Conservation (phyloP, 1,139 yeast species). For the Geotrichum candidum region DNA sequence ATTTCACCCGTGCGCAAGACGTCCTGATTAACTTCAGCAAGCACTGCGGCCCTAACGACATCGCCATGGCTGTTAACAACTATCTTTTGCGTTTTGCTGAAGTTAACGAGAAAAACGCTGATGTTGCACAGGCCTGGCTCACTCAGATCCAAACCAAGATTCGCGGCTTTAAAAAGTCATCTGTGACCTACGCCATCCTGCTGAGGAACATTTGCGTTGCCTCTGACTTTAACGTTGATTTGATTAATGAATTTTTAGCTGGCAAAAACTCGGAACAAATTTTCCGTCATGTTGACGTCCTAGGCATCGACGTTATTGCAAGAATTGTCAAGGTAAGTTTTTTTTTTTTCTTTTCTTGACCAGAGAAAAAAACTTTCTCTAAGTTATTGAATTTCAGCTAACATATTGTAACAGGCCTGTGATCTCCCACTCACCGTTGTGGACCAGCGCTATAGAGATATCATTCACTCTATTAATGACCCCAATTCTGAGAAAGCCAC, state of each 20-base stretch:
- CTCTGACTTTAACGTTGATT: conserved; percentile 20
- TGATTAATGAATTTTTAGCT: conserved; percentile 4
- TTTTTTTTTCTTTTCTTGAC: conserved; percentile 12
- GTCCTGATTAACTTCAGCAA: conserved; percentile 55
- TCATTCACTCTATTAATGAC: conserved; percentile 26
- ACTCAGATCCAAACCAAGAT: conserved; percentile 25
- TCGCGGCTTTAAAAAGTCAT: conserved; percentile 26
- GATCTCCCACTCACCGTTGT: conserved; percentile 33
- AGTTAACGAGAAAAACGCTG: conserved; percentile 31
- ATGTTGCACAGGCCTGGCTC: conserved; percentile 30
- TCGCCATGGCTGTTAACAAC: conserved; percentile 45
- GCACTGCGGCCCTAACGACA: conserved; percentile 36
- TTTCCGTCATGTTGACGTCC: conserved; percentile 59
- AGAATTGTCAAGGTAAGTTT: conserved; percentile 35
- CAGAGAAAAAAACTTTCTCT: background rate
- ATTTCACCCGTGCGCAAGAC: conserved; percentile 65
- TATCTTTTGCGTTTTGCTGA: conserved; percentile 44
- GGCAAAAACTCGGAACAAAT: conserved; percentile 23
- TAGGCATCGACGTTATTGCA: conserved; percentile 60
- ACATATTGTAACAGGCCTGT: conserved; percentile 24
- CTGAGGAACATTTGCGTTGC: conserved; percentile 31
- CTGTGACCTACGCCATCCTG: conserved; percentile 35
- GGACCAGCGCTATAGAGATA: conserved; percentile 36
- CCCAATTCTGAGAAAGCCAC: background rate
- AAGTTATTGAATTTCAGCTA: conserved; percentile 20